A percentile compares a stretch with the other conserved stretches of the same genome.
Conservation (phyloP, 805 yeast species). For the Saccharomycopsis vini region DNA sequence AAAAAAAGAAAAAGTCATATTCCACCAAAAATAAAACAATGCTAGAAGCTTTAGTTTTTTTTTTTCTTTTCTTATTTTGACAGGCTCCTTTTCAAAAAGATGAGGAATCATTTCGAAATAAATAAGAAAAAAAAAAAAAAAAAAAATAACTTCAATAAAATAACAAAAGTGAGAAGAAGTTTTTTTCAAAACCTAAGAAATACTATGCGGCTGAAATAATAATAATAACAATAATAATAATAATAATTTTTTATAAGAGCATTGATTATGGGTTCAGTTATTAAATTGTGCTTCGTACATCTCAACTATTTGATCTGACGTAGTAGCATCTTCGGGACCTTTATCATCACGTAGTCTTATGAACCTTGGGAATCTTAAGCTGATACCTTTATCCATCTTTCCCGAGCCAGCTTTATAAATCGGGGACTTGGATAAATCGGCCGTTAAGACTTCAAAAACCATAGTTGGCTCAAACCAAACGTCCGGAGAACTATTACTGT, state of each 20-base stretch:
- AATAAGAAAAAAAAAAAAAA: too few species aligned
- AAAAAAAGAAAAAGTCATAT: too few species aligned
- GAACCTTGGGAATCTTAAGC: conserved; percentile 84
- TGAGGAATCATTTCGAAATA: too few species aligned
- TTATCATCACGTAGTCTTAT: conserved; percentile 80
- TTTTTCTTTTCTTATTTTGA: too few species aligned
- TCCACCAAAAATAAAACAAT: too few species aligned
- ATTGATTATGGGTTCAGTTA: too few species aligned
- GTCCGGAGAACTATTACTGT: conserved; percentile 69
- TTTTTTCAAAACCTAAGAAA: too few species aligned
- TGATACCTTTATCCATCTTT: conserved; percentile 72
- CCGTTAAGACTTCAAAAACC: conserved; percentile 83
- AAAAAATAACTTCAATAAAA: not conserved
- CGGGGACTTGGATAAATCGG: conserved; percentile 84
- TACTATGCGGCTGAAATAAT: too few species aligned
- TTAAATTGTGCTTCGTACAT: conserved; percentile 67
- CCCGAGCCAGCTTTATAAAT: conserved; percentile 76
- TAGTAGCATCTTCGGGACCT: conserved; percentile 76
- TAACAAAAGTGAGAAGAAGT: too few species aligned
- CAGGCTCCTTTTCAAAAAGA: too few species aligned
- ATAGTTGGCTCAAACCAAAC: conserved; percentile 88
- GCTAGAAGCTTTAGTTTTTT: too few species aligned
- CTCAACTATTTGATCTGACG: conserved; percentile 75
- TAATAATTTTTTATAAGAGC: not conserved
- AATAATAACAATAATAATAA: too few species aligned